A percentile compares a stretch with the other conserved stretches of the same genome.
Evolutionary conservation across 306 rosid species (phyloP).

Genomic region (Vicia villosa): DNA sequence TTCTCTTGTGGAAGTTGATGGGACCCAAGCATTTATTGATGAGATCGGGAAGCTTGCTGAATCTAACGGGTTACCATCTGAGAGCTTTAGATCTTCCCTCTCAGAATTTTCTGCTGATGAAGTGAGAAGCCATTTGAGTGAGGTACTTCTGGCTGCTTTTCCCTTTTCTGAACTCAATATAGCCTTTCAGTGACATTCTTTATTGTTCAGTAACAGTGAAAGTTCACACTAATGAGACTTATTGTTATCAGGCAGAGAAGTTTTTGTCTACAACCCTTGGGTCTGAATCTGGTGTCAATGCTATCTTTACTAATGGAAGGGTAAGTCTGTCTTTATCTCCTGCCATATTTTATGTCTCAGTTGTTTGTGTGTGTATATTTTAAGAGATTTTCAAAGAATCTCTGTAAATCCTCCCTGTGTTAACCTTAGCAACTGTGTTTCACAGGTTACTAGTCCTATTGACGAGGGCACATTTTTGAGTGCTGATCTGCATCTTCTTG

Average conservation of each 20-base stretch:
- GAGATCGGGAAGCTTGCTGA: slow-evolving; percentile 80
- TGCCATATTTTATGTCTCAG: slow-evolving; percentile 24
- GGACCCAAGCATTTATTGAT: slow-evolving; percentile 57
- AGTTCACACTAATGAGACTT: slow-evolving; percentile 24
- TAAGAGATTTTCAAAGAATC: slow-evolving; percentile 11
- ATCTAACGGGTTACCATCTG: slow-evolving; percentile 72
- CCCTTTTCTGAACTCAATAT: slow-evolving; percentile 12
- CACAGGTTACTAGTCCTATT: slow-evolving; percentile 61
- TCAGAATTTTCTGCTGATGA: slow-evolving; percentile 57
- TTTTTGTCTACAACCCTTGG: slow-evolving; percentile 63
- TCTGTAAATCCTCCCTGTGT: slow-evolving; percentile 16
- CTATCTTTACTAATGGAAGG: slow-evolving; percentile 97
- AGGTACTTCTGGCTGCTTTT: slow-evolving; percentile 58
- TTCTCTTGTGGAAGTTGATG: slow-evolving; percentile 51
- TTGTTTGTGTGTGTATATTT: background rate
- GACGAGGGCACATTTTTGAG: slow-evolving; percentile 78
- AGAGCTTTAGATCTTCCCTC: slow-evolving; percentile 57
- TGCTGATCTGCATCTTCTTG: slow-evolving; percentile 89
- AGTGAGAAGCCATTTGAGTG: slow-evolving; percentile 55
- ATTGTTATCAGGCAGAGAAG: slow-evolving; percentile 61
- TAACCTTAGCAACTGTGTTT: slow-evolving; percentile 33
- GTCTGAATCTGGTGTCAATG: slow-evolving; percentile 66
- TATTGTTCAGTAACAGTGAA: slow-evolving; percentile 10
- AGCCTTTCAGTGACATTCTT: slow-evolving; percentile 27
- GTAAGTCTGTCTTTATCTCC: slow-evolving; percentile 53